Conservation (phyloP, 805 yeast species). For the Metschnikowia picachoensis region DNA sequence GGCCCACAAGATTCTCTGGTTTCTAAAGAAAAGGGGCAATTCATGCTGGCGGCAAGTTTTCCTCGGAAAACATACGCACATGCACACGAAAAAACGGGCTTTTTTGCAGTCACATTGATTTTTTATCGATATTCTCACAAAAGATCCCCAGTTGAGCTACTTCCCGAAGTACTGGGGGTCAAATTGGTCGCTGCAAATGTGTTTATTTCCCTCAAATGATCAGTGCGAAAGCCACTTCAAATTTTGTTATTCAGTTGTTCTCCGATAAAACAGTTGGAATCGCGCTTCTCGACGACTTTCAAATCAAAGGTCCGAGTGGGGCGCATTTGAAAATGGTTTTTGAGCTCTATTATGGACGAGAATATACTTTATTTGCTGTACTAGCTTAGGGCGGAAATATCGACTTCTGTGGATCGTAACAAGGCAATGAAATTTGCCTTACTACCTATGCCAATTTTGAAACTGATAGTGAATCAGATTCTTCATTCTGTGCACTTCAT, state of each 20-base stretch:
- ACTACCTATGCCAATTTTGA: conserved; percentile 68
- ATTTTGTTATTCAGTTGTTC: no score
- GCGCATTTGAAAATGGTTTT: conserved; percentile 94
- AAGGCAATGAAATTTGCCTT: conserved; percentile 3
- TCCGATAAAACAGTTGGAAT: no score
- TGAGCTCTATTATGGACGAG: conserved; percentile 95
- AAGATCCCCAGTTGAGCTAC: no score
- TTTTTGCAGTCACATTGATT: not conserved
- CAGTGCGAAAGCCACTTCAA: no score
- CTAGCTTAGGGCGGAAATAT: conserved; percentile 55
- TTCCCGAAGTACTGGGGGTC: no score
- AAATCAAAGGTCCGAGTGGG: conserved; percentile 88
- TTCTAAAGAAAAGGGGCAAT: no score
- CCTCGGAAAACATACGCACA: no score
- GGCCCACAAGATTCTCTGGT: no score
- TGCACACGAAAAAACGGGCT: not conserved
- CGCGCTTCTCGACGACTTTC: conserved; percentile 77
- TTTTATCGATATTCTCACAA: not conserved
- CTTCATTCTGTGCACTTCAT: conserved; percentile 67
- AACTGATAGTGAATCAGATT: conserved; percentile 78
- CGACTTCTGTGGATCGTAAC: not conserved
- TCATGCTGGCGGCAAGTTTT: not conserved
- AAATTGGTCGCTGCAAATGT: no score
- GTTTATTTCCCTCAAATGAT: no score
- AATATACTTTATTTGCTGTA: conserved; percentile 81